Evolutionary conservation across 352 stramenopile genomes (phyloP).

Genomic region (Peronospora farinosa): DNA sequence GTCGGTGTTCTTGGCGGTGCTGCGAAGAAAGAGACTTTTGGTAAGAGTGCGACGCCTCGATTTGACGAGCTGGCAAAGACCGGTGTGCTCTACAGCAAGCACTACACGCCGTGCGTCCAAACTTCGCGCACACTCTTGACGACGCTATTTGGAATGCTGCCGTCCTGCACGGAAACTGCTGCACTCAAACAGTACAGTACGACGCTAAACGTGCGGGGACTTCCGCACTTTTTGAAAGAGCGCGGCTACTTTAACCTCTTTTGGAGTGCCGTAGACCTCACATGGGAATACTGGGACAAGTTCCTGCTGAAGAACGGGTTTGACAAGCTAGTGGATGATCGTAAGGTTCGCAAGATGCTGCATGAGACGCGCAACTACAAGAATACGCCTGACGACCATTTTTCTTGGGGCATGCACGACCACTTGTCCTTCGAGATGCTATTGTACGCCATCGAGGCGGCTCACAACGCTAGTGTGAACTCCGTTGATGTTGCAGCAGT

Average conservation of each 20-base stretch:
- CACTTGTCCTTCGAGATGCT: conserved; percentile 70
- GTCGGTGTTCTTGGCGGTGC: conserved; percentile 55
- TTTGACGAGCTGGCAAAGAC: conserved; percentile 53
- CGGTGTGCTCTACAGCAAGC: conserved; percentile 56
- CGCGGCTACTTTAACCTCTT: conserved; percentile 67
- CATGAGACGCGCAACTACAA: conserved; percentile 50
- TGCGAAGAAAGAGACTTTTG: conserved; percentile 36
- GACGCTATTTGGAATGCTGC: conserved; percentile 66
- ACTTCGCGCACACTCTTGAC: conserved; percentile 61
- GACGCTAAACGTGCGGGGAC: conserved; percentile 39
- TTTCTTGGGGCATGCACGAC: conserved; percentile 67
- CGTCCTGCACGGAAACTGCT: conserved; percentile 60
- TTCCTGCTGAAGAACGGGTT: conserved; percentile 61
- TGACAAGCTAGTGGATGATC: conserved; percentile 62
- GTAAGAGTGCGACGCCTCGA: conserved; percentile 47
- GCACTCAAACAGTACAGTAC: conserved; percentile 55
- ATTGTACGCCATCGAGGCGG: conserved; percentile 49
- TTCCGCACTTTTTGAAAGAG: conserved; percentile 65
- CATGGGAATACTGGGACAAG: conserved; percentile 66
- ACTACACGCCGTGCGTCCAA: conserved; percentile 67
- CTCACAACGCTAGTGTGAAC: conserved; percentile 32
- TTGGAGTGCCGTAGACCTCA: conserved; percentile 56
- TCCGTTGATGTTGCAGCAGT: conserved; percentile 9
- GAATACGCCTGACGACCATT: conserved; percentile 56
- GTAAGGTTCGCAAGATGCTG: conserved; percentile 58